These are phyloP conservation scores for Penicillium brevicompactum DNA, from an alignment of 2,329 filamentous ascomycete genomes.

Conservation along the genomic window DNA sequence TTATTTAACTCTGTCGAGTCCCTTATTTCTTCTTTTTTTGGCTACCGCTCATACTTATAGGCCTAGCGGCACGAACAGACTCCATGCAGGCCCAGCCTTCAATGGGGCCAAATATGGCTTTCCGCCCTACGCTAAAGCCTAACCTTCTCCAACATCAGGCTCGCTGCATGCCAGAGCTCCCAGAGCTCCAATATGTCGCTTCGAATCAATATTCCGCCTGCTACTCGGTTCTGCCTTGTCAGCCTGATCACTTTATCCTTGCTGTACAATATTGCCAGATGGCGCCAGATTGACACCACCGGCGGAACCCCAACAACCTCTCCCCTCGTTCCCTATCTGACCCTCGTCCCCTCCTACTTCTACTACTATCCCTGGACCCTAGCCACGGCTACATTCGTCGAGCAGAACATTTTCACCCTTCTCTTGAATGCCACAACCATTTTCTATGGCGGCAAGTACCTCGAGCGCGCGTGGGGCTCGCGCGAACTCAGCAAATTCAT, in stretches of 20 bases:
- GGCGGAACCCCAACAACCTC: conserved; percentile 38
- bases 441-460: conserved; percentile 90
- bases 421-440: conserved; percentile 74
- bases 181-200: conserved; percentile 64
- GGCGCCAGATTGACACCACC: conserved; percentile 69
- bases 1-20: too few species aligned
- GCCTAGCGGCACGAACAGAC: too few species aligned
- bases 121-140: conserved; percentile 11
- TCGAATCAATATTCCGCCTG: conserved; percentile 87
- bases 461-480: conserved; percentile 94
- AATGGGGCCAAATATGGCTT: neutral
- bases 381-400: conserved; percentile 80
- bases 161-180: conserved; percentile 6
- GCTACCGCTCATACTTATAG: too few species aligned
- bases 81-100: neutral
- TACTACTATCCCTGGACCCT: conserved; percentile 93
- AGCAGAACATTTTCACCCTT: conserved; percentile 89
- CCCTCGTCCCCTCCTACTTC: conserved; percentile 79
- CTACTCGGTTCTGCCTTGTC: conserved; percentile 80
- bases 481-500: conserved; percentile 91
- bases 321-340: conserved; percentile 81
- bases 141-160: conserved; percentile 6
- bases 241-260: conserved; percentile 75
- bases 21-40: neutral
- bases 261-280: conserved; percentile 67